Evolutionary conservation across 495 filamentous ascomycete species (phyloP), one percentile per base, ranked within the genome.

Genomic region (Xylaria sp.): DNA sequence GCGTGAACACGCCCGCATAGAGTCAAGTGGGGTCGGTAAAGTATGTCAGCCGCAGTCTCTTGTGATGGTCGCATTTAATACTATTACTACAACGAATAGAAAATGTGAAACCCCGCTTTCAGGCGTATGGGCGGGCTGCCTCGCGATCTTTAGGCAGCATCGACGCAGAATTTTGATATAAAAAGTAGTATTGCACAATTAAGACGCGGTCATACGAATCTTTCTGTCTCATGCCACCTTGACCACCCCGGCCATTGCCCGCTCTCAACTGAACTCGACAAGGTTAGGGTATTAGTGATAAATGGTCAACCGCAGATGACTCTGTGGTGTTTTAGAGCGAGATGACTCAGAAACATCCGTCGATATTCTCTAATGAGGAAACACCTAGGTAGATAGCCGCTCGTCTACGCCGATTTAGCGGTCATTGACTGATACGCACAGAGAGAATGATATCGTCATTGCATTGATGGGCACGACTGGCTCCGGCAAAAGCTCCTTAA

Each of bases 381-480:
- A 21, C 9, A 9, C 61, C 43, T 0, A 15, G 19, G 61, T 65
- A 0, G 37, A 43, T 65, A 15, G n/a, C 40, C 11, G 7, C 17
- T 14, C 4, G 21, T 6, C 14, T 21, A 3, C 14, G 41, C 14
- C 17, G 21, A 37, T 4, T 8, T 6, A 41, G 9, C 11, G 8
- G 0, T 1, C 24, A 1, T 63, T 11, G 66, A 64, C 61, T 65
- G 6, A 48, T 11, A 35, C 4, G 0, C 5, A 26, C 12, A 65
- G 61, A 9, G 61, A 26, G 3, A 65, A 65, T 61, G 72, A 76
- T n/a, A 52, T 74, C 1, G 33, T 75, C 63, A 83, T 84, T 29
- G 76, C 79, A 4, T 75, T 86, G 24, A 85, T 86, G 82, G 82
- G 84, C 4, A 71, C 77, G 15, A 81, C 81, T 0, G 80, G 83